Base-by-base conservation (phyloP, 1,139 yeast genomes). In the Pichia sp. region DNA sequence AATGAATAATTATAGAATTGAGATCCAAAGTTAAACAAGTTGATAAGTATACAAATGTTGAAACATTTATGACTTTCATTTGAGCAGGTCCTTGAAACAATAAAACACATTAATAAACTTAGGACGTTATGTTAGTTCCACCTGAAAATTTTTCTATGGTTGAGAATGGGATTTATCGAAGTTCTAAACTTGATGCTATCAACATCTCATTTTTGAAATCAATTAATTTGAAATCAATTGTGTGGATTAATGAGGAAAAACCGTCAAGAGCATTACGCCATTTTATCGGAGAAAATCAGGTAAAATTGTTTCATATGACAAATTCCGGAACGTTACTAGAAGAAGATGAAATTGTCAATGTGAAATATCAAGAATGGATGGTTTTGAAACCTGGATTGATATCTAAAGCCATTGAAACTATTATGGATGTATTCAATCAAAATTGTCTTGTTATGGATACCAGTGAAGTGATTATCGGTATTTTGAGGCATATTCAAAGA, bases 121-220 rank as follows among this genome's bases (percentile, higher is more conserved):
- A 18, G 18, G 18, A 4, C 34, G 32, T 27, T 31, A 83, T 85
- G 92, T 68, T 84, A 43, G 86, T 85, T 0, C 88, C 90, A 3
- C 92, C 94, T 5, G 86, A 83, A 42, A 83, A 82, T 64, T 85
- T 82, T 66, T 90, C 90, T 0, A 70, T 84, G 32, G 92, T 84
- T 9, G 92, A 85, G 62, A 78, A 79, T 34, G 90, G 90, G 0
- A 69, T 85, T 3, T 83, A 79, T 60, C 66, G 86, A 49, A 78
- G 86, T 55, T 73, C 83, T 26, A 78, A 76, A 58, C 60, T 81
- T 27, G 83, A 79, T 53, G 69, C 78, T 3, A 82, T 80, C 54
- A 78, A 81, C 59, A 74, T 77, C 54, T 79, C 84, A n/a, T 83
- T 82, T 58, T 59, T 85, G 37, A 85, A 81, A 53, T 83, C 90